Base-by-base conservation (phyloP, 768 basidiomycete genomes). In the Tephrocybe sp. region DNA sequence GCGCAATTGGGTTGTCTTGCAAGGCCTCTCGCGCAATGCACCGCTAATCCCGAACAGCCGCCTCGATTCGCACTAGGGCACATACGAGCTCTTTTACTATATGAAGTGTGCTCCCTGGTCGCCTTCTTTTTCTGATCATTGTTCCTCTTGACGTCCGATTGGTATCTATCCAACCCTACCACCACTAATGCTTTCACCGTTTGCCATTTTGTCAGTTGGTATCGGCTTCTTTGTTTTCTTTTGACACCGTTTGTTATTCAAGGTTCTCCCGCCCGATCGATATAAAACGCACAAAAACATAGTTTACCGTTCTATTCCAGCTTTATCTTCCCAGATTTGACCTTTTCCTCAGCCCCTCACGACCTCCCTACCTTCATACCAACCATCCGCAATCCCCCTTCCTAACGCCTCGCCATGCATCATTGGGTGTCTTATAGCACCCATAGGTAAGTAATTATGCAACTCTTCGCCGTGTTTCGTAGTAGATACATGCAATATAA, bases 261-360 rank as follows among this genome's bases (percentile, higher is more conserved):
- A 52, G 44, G 54, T 52, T 56, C 38, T 56, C 36, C 31, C 48
- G 52, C 51, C 41, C 57, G 61, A 64, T 64, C 59, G 66, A 74
- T 69, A 69, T 65, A 67, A 75, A 66, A 70, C 62, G 56, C 58
- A 71, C 70, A 80, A 82, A 82, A 81, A 82, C 67, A 78, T 67
- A 64, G 61, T 55, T 55, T 55, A 57, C 58, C 63, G 26, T 67
- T 57, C 53, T 54, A 58, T 63, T 61, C 59, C 57, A 66, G 68
- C 67, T 67, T 70, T 68, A 67, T 66, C 61, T 70, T 63, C 64
- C 45, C 52, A 52, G 49, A 52, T 53, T 58, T 64, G 57, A 44
- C 55, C 60, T 51, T 57, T 63, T 54, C 39, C 50, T 47, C 46
- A 42, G 27, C 40, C 44, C 36, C 25, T 42, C 47, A 51, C 30